Percentiles rank a stretch among this genome's conserved stretches.
Evolutionary conservation across 768 basidiomycete genomes (phyloP).

Genomic region (Tylopilus sp.): DNA sequence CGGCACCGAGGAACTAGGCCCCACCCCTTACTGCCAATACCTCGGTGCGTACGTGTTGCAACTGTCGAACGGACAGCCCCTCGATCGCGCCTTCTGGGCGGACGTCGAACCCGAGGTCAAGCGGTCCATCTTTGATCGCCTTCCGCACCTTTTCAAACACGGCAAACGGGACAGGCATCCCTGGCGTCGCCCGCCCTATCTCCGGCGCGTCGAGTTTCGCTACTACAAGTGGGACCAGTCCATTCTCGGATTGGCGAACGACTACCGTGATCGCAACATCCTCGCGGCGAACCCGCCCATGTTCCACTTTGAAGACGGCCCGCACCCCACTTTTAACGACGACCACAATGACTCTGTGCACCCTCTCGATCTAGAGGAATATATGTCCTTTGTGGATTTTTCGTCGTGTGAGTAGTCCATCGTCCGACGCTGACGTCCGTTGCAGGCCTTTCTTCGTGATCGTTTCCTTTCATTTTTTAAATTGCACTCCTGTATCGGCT

Average conservation of each 20-base stretch:
- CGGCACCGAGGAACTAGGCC: background rate
- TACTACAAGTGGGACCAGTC: constrained; percentile 22
- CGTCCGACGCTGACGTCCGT: background rate
- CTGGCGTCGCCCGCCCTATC: background rate
- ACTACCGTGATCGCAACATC: background rate
- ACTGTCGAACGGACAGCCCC: background rate
- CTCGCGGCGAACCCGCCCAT: background rate
- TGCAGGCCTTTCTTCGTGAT: background rate
- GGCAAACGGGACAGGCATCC: background rate
- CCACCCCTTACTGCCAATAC: constrained; percentile 13
- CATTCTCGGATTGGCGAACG: constrained; percentile 15
- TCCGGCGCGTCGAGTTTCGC: constrained; percentile 11
- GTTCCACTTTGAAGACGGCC: too few species aligned
- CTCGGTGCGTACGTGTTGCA: constrained; percentile 26
- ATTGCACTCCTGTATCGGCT: background rate
- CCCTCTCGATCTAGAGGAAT: background rate
- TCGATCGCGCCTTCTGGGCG: constrained; percentile 3
- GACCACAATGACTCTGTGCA: background rate
- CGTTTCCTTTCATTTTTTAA: background rate
- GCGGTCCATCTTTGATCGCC: constrained; percentile 1
- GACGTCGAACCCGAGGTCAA: constrained; percentile 4
- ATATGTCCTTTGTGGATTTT: background rate
- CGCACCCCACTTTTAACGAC: background rate
- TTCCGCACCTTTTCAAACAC: background rate
- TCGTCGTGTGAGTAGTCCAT: constrained; percentile 2